Evolutionary conservation across 768 basidiomycete genomes (phyloP).

Genomic region (Fistulinella prunicolor): DNA sequence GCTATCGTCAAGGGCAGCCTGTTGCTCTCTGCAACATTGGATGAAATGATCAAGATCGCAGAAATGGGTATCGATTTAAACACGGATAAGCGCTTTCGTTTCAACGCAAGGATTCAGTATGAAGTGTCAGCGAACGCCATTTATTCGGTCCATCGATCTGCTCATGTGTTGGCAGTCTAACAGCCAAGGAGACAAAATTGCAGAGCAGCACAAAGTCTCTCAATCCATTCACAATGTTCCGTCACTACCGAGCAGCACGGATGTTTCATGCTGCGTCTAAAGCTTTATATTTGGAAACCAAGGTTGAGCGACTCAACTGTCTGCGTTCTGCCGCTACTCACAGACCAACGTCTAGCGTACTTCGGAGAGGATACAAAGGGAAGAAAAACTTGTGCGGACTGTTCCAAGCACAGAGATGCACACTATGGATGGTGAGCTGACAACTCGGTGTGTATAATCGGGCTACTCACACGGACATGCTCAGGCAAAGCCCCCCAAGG

Average conservation of each 20-base stretch:
- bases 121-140: not conserved
- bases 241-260: constrained; percentile 2
- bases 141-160: not conserved
- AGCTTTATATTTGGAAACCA: not conserved
- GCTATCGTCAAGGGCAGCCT: not conserved
- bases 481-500: not conserved
- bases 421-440: not conserved
- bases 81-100: not conserved
- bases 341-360: not conserved
- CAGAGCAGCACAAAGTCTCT: not conserved
- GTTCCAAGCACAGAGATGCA: constrained; percentile 6
- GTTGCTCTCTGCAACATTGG: not conserved
- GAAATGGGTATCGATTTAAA: not conserved
- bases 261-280: not conserved
- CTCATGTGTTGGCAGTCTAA: not conserved
- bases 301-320: not conserved
- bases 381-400: not conserved
- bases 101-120: not conserved
- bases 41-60: not conserved
- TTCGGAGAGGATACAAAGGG: constrained; percentile 8
- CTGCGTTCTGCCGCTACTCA: not conserved
- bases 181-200: not conserved
- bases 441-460: not conserved
- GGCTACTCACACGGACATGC: not conserved
- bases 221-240: not conserved